Conservation (phyloP, 2,329 filamentous ascomycete species). For the Aulographum hederae region DNA sequence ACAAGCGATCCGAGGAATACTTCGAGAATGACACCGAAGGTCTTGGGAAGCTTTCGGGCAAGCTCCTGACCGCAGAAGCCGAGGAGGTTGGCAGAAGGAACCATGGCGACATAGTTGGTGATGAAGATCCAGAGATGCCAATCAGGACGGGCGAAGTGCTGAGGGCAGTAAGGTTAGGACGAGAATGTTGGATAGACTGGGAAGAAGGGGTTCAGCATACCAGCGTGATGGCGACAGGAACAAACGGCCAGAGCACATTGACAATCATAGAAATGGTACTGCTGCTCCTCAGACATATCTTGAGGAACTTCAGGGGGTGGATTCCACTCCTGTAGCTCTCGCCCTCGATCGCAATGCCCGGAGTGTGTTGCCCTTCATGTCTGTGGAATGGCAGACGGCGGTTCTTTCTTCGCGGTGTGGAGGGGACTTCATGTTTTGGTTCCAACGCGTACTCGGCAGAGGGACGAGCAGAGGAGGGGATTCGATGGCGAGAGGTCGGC, state of each 20-base stretch:
- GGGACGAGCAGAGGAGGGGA: background rate
- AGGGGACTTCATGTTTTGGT: background rate
- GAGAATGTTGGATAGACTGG: slow-evolving; percentile 2
- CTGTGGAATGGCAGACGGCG: background rate
- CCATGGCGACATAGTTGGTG: slow-evolving; percentile 59
- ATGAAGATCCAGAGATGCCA: slow-evolving; percentile 47
- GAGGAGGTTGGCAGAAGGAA: slow-evolving; percentile 57
- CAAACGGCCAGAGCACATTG: slow-evolving; percentile 59
- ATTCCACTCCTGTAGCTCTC: slow-evolving; percentile 52
- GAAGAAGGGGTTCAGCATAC: slow-evolving; percentile 12
- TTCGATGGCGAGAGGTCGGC: background rate
- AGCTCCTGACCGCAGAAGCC: slow-evolving; percentile 58
- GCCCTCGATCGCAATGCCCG: slow-evolving; percentile 22
- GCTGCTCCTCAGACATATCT: slow-evolving; percentile 44
- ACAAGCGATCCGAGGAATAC: slow-evolving; percentile 52
- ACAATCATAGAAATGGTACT: slow-evolving; percentile 44
- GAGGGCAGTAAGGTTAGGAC: slow-evolving; percentile 1
- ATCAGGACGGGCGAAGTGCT: slow-evolving; percentile 34
- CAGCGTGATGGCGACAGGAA: slow-evolving; percentile 53
- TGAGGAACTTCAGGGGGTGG: slow-evolving; percentile 43
- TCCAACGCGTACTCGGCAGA: background rate
- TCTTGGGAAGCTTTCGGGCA: slow-evolving; percentile 57
- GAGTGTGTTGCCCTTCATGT: slow-evolving; percentile 9
- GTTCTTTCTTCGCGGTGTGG: background rate
- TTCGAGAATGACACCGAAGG: slow-evolving; percentile 43